Conservation (phyloP, 805 yeast species). For the Candida silvicultrix region DNA sequence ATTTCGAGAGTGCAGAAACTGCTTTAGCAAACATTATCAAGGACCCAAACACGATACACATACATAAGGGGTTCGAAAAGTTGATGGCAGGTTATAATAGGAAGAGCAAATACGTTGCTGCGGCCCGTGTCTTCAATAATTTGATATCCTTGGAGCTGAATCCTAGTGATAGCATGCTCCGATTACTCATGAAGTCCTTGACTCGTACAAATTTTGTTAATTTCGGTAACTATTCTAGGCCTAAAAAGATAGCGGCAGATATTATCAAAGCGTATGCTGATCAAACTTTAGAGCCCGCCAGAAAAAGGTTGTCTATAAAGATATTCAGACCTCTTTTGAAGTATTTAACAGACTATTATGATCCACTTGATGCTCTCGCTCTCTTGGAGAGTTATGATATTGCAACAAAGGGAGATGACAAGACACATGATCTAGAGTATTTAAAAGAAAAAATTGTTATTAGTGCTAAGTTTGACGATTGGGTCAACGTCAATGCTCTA, state of each 20-base stretch:
- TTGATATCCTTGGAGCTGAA: background rate
- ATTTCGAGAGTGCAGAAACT: background rate
- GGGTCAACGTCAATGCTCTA: slow-evolving; percentile 16
- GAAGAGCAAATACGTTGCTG: background rate
- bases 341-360: slow-evolving; percentile 22
- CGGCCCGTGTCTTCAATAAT: background rate
- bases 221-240: slow-evolving; percentile 21
- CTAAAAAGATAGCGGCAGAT: slow-evolving; percentile 24
- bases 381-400: slow-evolving; percentile 26
- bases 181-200: background rate
- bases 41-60: background rate
- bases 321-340: slow-evolving; percentile 30
- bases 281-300: slow-evolving; percentile 14
- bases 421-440: slow-evolving; percentile 17
- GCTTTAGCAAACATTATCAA: background rate
- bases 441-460: slow-evolving; percentile 21
- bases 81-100: background rate
- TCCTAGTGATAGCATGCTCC: background rate
- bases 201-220: slow-evolving; percentile 5
- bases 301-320: slow-evolving; percentile 25
- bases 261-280: slow-evolving; percentile 22
- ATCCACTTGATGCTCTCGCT: slow-evolving; percentile 26
- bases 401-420: slow-evolving; percentile 20
- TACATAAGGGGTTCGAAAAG: background rate
- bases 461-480: slow-evolving; percentile 17